These are phyloP conservation scores for Panaeolus papilionaceus DNA, from an alignment of 768 basidiomycete species.

Conservation along the genomic window DNA sequence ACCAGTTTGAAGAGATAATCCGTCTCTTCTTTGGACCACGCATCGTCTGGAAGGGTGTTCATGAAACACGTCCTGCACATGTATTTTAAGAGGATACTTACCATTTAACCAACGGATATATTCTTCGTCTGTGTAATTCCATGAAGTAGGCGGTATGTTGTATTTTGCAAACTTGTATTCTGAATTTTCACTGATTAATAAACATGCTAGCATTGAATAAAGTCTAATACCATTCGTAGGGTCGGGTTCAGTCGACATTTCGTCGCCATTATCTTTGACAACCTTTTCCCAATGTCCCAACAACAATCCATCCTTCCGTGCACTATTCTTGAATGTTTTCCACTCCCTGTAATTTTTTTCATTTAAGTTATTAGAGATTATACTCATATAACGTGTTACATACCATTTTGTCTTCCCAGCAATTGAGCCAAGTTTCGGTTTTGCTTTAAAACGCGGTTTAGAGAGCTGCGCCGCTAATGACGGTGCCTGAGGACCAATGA, in stretches of 20 bases:
- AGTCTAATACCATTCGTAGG: not conserved
- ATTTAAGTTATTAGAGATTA: not conserved
- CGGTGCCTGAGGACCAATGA: slow-evolving; percentile 94
- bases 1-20: slow-evolving; percentile 88
- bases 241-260: slow-evolving; percentile 5
- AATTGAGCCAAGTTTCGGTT: slow-evolving; percentile 71
- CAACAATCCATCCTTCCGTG: slow-evolving; percentile 69
- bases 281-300: slow-evolving; percentile 87
- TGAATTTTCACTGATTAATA: slow-evolving; percentile 31
- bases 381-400: slow-evolving; percentile 20
- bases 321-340: slow-evolving; percentile 74
- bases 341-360: slow-evolving; percentile 65
- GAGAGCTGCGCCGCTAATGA: slow-evolving; percentile 80
- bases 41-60: slow-evolving; percentile 54
- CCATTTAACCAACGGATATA: slow-evolving; percentile 83
- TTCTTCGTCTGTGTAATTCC: slow-evolving; percentile 86
- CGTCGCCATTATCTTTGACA: slow-evolving; percentile 49
- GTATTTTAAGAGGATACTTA: slow-evolving; percentile 34
- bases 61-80: not conserved
- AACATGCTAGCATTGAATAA: not conserved
- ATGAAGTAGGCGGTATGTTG: slow-evolving; percentile 68
- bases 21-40: slow-evolving; percentile 95
- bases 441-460: slow-evolving; percentile 87
- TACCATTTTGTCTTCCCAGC: slow-evolving; percentile 75
- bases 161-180: slow-evolving; percentile 88